Evolutionary conservation across 2,329 filamentous ascomycete genomes (phyloP).

Genomic region (Pseudogymnoascus sp.): DNA sequence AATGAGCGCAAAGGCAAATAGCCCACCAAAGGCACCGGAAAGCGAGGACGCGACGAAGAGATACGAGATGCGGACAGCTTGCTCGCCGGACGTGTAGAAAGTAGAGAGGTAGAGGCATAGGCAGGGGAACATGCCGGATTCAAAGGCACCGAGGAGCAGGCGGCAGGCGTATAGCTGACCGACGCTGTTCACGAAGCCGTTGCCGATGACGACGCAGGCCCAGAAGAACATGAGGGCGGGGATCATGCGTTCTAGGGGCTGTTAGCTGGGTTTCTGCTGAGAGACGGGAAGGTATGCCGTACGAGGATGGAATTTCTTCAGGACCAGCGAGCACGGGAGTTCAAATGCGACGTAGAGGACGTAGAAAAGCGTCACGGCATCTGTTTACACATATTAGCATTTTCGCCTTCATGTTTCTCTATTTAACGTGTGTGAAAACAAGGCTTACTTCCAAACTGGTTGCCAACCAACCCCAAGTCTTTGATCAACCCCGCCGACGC

Average conservation of each 20-base stretch:
- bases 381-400: not conserved
- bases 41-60: conserved; percentile 32
- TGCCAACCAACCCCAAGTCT: conserved; percentile 15
- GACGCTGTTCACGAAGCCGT: conserved; percentile 32
- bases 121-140: conserved; percentile 25
- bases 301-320: conserved; percentile 40
- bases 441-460: conserved; percentile 13
- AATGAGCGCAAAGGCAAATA: conserved; percentile 41
- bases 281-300: conserved; percentile 28
- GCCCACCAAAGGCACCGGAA: conserved; percentile 40
- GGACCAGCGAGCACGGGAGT: conserved; percentile 37
- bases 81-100: conserved; percentile 34
- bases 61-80: conserved; percentile 31
- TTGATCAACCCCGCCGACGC: conserved; percentile 19
- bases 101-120: conserved; percentile 32
- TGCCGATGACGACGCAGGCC: conserved; percentile 40
- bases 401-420: not conserved
- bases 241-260: not conserved
- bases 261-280: not conserved
- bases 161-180: conserved; percentile 30
- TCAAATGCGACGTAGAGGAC: conserved; percentile 44
- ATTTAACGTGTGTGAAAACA: conserved; percentile 11
- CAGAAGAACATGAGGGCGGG: conserved; percentile 31
- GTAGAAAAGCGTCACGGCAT: conserved; percentile 41
- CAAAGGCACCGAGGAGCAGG: conserved; percentile 26